Conservation (phyloP, 768 basidiomycete genomes). For the Leccinum uliginosum region DNA sequence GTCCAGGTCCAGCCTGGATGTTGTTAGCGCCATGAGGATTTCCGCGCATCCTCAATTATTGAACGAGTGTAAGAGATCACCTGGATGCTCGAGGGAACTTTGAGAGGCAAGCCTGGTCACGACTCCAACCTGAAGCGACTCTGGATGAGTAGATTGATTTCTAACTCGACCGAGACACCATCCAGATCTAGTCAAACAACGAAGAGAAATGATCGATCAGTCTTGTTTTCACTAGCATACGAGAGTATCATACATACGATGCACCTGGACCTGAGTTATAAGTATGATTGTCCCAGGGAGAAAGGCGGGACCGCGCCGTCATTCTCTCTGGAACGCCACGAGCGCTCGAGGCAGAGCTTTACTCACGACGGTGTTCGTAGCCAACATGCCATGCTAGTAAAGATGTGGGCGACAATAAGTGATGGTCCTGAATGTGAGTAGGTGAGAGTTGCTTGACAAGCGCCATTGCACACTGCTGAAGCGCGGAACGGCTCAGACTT, state of each 20-base stretch:
- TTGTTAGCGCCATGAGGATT: slow-evolving; percentile 7
- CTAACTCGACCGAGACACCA: slow-evolving; percentile 15
- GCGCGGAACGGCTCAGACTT: background rate
- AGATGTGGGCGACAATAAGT: too few species aligned
- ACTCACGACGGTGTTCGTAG: background rate
- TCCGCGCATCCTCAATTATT: slow-evolving; percentile 15
- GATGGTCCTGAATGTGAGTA: too few species aligned
- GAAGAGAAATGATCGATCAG: background rate
- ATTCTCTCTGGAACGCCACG: slow-evolving; percentile 4
- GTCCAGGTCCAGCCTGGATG: slow-evolving; percentile 23
- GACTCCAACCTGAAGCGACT: background rate
- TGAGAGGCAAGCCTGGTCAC: background rate
- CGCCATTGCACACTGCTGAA: too few species aligned
- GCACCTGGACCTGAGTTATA: background rate
- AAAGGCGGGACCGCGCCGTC: background rate
- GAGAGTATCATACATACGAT: background rate
- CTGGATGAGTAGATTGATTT: slow-evolving; percentile 9
- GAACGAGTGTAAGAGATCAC: slow-evolving; percentile 14
- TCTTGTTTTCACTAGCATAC: too few species aligned
- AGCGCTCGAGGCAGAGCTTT: background rate
- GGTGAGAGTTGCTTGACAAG: too few species aligned
- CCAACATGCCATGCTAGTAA: background rate
- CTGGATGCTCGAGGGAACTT: slow-evolving; percentile 12
- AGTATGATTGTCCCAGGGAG: background rate
- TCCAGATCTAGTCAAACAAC: slow-evolving; percentile 1